A percentile compares a stretch with the other conserved stretches of the same genome.
Evolutionary conservation across 164 flowering plant genomes (phyloP).

Genomic region (Berberis thunbergii): DNA sequence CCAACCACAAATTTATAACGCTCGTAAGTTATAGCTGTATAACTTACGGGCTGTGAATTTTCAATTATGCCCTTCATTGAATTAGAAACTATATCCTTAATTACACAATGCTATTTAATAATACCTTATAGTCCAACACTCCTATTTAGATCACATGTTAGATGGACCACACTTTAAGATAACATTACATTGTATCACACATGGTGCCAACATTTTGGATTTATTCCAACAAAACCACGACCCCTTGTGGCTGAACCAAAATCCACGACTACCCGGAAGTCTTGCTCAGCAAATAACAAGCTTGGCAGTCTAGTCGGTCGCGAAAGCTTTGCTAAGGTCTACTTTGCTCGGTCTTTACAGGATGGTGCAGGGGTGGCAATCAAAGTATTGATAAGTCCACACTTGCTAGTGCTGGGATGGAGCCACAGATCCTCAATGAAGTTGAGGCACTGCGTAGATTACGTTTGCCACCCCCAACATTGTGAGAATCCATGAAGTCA

Average conservation of each 20-base stretch:
- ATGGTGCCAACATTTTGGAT: too few relatives aligned
- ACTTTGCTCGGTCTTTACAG: slow-evolving; percentile 29
- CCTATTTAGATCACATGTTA: too few relatives aligned
- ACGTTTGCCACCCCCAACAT: slow-evolving; percentile 34
- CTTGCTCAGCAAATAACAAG: slow-evolving; percentile 36
- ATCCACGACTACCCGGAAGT: neutral
- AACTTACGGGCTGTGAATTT: too few relatives aligned
- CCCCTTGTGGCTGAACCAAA: neutral
- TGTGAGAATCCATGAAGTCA: slow-evolving; percentile 57
- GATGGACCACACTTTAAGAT: too few relatives aligned
- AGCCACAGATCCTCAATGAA: slow-evolving; percentile 41
- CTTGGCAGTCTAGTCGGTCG: slow-evolving; percentile 53
- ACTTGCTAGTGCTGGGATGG: slow-evolving; percentile 30
- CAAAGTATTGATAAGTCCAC: slow-evolving; percentile 50
- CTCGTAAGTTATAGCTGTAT: too few relatives aligned
- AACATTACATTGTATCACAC: too few relatives aligned
- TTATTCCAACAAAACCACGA: neutral
- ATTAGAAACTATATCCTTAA: too few relatives aligned
- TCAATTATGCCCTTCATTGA: too few relatives aligned
- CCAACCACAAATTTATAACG: too few relatives aligned
- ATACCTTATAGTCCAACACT: too few relatives aligned
- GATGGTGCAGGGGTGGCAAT: slow-evolving; percentile 38
- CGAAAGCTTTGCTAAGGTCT: slow-evolving; percentile 73
- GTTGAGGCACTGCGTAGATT: slow-evolving; percentile 61
- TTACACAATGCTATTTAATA: too few relatives aligned